phyloP scores from a whole-genome alignment of 1,284 basidiomycete species.

The Cryptococcus hybrid region DNA sequence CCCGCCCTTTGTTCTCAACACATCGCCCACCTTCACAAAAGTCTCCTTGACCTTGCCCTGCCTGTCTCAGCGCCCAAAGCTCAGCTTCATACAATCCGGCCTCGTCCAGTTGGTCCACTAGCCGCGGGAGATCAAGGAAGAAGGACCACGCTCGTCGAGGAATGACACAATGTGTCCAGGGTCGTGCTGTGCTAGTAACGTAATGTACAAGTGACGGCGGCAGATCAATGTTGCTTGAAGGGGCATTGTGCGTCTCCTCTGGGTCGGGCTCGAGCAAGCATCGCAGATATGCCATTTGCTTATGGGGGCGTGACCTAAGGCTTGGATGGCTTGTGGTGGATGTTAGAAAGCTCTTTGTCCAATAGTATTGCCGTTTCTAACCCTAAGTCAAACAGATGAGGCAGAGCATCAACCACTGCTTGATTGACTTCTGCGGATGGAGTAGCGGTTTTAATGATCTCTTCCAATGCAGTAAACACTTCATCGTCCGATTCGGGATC shows the following conservation, averaged over 20 bases:
- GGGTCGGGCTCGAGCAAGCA: constrained; percentile 65
- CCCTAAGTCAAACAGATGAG: constrained; percentile 62
- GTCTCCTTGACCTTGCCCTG: constrained; percentile 64
- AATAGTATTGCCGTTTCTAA: constrained; percentile 72
- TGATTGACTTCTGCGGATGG: constrained; percentile 55
- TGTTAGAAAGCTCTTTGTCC: constrained; percentile 56
- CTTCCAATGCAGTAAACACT: constrained; percentile 64
- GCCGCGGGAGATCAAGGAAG: constrained; percentile 59
- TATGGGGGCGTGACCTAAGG: constrained; percentile 48
- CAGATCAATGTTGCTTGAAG: constrained; percentile 54
- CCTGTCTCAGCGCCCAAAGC: constrained; percentile 75
- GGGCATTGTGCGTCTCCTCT: constrained; percentile 36
- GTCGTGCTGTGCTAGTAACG: constrained; percentile 69
- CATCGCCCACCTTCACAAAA: constrained; percentile 63
- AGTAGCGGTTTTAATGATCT: constrained; percentile 53
- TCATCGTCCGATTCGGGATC: constrained; percentile 67
- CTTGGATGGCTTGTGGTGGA: constrained; percentile 16
- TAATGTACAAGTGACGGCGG: constrained; percentile 63
- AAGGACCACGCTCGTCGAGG: constrained; percentile 60
- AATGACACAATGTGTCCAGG: constrained; percentile 65
- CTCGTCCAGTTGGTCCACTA: constrained; percentile 65
- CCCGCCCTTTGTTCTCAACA: constrained; percentile 60
- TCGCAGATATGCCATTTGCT: constrained; percentile 74
- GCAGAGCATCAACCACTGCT: constrained; percentile 60
- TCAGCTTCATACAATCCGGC: constrained; percentile 69